Conservation (phyloP, 2,329 filamentous ascomycete genomes). For the Nemania bipapillata region DNA sequence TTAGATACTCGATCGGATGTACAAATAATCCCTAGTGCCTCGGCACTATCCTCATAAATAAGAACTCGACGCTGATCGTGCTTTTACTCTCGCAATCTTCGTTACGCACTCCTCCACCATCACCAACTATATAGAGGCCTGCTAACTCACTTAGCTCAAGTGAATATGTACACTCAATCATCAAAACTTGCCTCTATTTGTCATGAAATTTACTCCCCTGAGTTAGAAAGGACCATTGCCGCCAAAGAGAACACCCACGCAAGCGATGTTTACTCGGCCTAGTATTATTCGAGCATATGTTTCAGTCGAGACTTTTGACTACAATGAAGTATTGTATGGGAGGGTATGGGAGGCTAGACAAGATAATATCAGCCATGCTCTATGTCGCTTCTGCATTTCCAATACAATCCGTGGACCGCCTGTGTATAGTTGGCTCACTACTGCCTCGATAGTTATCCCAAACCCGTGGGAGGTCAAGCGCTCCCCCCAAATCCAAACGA, state of each 20-base stretch:
- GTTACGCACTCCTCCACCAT: neutral
- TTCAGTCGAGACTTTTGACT: too few species aligned
- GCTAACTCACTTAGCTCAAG: neutral
- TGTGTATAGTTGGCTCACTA: too few species aligned
- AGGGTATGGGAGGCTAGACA: too few species aligned
- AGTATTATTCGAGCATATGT: neutral
- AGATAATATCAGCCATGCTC: too few species aligned
- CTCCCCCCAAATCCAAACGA: neutral
- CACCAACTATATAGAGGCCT: neutral
- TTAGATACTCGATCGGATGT: constrained; percentile 25
- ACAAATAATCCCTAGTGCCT: constrained; percentile 30
- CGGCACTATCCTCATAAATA: constrained; percentile 17
- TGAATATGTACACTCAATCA: neutral
- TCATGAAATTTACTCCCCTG: neutral
- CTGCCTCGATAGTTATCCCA: neutral
- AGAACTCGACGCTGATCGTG: constrained; percentile 1
- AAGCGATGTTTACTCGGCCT: neutral
- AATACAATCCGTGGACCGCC: neutral
- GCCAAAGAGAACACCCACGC: neutral
- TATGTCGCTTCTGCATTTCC: too few species aligned
- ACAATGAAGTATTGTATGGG: too few species aligned
- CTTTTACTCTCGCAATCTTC: neutral
- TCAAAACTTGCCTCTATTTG: too few species aligned
- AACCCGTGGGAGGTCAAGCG: neutral
- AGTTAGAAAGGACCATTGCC: neutral